A percentile compares a stretch with the other conserved stretches of the same genome.
Conservation (phyloP, 1,284 basidiomycete species). For the Fomitopsis betulina region DNA sequence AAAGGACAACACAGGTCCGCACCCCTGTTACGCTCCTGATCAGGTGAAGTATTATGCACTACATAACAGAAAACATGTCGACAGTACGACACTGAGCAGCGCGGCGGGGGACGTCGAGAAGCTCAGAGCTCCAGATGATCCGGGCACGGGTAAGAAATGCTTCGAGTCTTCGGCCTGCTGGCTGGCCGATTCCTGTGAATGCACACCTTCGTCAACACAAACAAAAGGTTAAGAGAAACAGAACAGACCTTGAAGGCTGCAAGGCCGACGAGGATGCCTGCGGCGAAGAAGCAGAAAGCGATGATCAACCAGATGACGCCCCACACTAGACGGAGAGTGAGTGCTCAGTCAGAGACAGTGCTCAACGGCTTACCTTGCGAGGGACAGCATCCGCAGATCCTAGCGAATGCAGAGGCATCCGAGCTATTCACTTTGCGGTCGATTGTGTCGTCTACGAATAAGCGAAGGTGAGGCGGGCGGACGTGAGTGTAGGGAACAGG, state of each 20-base stretch:
- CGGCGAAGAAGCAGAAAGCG: conserved; percentile 78
- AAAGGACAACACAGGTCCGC: neutral
- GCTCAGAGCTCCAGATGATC: conserved; percentile 24
- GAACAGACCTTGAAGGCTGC: conserved; percentile 75
- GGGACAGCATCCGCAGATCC: conserved; percentile 80
- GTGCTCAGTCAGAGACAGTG: neutral
- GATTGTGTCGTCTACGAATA: conserved; percentile 75
- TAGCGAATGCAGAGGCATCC: conserved; percentile 88
- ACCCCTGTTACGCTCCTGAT: neutral
- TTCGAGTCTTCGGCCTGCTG: conserved; percentile 46
- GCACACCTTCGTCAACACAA: neutral
- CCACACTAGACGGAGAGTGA: conserved; percentile 52
- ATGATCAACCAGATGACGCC: conserved; percentile 88
- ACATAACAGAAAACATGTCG: neutral
- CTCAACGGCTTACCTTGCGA: conserved; percentile 45
- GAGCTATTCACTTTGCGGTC: conserved; percentile 88
- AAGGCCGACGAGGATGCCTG: conserved; percentile 80
- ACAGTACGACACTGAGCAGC: neutral
- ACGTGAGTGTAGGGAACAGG: neutral
- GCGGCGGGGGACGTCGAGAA: neutral
- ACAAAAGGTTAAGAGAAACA: conserved; percentile 4
- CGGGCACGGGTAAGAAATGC: conserved; percentile 64
- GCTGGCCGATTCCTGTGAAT: conserved; percentile 45
- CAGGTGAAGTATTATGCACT: neutral
- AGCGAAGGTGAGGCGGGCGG: neutral